A percentile compares a stretch with the other conserved stretches of the same genome.
phyloP scores from a whole-genome alignment of 2,329 filamentous ascomycete genomes.

The Didymosphaeria variabile region DNA sequence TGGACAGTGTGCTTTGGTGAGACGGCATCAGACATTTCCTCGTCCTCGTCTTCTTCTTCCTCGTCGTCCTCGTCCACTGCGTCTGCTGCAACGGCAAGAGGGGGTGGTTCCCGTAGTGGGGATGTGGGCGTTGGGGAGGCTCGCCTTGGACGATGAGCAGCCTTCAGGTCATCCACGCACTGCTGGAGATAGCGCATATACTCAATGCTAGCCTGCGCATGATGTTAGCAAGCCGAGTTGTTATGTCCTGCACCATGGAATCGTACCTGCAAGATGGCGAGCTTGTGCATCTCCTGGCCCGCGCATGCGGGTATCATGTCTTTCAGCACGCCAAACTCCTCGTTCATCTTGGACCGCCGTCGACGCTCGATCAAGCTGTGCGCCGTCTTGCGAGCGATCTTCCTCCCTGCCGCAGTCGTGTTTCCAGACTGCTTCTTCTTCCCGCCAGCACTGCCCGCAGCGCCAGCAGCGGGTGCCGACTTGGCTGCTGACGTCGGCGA shows the following conservation, averaged over 20 bases:
- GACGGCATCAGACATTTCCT: conserved; percentile 51
- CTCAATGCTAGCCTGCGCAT: conserved; percentile 84
- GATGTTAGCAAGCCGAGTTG: conserved; percentile 10
- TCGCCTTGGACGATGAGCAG: conserved; percentile 39
- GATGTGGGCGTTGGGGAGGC: conserved; percentile 40
- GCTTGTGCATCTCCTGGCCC: conserved; percentile 96
- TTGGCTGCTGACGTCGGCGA: conserved; percentile 34
- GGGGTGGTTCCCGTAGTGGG: conserved; percentile 32
- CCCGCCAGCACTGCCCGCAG: conserved; percentile 46
- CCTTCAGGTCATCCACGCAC: conserved; percentile 82
- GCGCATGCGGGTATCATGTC: conserved; percentile 94
- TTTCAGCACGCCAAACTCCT: conserved; percentile 93
- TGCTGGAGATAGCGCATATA: conserved; percentile 94
- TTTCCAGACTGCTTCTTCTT: conserved; percentile 78
- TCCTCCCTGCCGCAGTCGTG: conserved; percentile 86
- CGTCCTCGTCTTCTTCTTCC: conserved; percentile 60
- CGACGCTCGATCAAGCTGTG: conserved; percentile 94
- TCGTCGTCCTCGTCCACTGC: conserved; percentile 57
- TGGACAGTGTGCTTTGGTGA: conserved; percentile 37
- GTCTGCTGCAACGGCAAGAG: conserved; percentile 37
- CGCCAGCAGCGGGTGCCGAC: conserved; percentile 23
- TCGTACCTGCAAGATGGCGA: conserved; percentile 87
- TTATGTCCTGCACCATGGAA: too few species aligned
- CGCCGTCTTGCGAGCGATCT: conserved; percentile 94
- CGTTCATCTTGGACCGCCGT: conserved; percentile 96